Conservation (phyloP, 352 stramenopile species). For the Phytophthora megakarya region DNA sequence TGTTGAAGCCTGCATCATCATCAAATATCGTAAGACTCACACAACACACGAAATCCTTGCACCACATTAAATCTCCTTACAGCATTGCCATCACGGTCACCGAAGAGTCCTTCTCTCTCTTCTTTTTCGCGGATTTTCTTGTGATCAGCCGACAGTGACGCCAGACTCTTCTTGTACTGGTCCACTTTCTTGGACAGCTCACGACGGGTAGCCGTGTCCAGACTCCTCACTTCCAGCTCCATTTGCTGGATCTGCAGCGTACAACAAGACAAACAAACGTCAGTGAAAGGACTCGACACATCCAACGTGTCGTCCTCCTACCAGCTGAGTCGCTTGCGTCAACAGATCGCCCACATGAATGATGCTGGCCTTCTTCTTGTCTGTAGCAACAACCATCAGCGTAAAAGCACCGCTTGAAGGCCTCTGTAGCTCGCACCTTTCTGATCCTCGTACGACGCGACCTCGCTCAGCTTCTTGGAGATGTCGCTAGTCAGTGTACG, state of each 20-base stretch:
- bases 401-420: background rate
- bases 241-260: constrained; percentile 82
- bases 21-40: background rate
- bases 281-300: background rate
- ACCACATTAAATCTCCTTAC: constrained; percentile 32
- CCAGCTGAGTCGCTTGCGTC: constrained; percentile 83
- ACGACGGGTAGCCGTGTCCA: constrained; percentile 77
- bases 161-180: constrained; percentile 90
- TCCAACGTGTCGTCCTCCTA: constrained; percentile 26
- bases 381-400: constrained; percentile 32
- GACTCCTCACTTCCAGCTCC: constrained; percentile 85
- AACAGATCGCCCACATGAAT: constrained; percentile 78
- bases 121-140: constrained; percentile 86
- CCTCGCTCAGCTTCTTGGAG: constrained; percentile 89
- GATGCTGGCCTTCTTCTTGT: constrained; percentile 88
- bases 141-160: constrained; percentile 79
- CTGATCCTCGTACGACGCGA: constrained; percentile 85
- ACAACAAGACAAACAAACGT: background rate
- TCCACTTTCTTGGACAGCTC: constrained; percentile 90
- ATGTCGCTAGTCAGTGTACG: constrained; percentile 83
- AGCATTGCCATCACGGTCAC: constrained; percentile 69
- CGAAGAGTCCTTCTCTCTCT: constrained; percentile 83
- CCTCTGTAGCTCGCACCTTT: constrained; percentile 49
- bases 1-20: constrained; percentile 51
- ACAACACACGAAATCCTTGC: background rate